A percentile compares a stretch with the other conserved stretches of the same genome.
These are phyloP conservation scores for Kwoniella newhampshirensis DNA, from an alignment of 768 basidiomycete species.

Conservation along the genomic window DNA sequence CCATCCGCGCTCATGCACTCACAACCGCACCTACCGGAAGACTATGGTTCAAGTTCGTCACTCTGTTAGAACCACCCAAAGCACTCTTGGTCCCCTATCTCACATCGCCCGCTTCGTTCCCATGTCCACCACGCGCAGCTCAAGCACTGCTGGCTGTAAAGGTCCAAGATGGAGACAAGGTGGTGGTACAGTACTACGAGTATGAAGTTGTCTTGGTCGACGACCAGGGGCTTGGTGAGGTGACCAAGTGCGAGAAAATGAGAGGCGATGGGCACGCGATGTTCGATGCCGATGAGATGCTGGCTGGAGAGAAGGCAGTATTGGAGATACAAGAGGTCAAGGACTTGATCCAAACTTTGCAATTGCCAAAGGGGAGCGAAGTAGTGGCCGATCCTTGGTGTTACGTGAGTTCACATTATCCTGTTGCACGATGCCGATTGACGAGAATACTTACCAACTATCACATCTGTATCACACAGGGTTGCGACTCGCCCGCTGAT, in stretches of 20 bases:
- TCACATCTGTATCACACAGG: too few relatives aligned
- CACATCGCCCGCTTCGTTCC: not conserved
- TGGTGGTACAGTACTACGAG: not conserved
- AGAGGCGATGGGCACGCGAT: slow-evolving; percentile 3
- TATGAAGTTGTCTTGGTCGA: not conserved
- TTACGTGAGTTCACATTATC: not conserved
- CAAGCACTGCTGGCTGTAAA: not conserved
- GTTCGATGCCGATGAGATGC: slow-evolving; percentile 23
- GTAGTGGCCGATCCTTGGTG: slow-evolving; percentile 24
- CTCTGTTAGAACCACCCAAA: slow-evolving; percentile 11
- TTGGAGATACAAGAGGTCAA: slow-evolving; percentile 14
- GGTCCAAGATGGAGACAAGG: not conserved
- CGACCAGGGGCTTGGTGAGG: not conserved
- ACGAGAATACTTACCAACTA: not conserved
- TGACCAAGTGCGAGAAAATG: not conserved
- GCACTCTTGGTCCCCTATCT: slow-evolving; percentile 4
- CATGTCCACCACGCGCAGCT: not conserved
- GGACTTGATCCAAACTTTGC: slow-evolving; percentile 9
- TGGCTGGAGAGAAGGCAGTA: slow-evolving; percentile 18
- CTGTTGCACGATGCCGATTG: not conserved
- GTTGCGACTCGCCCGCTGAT: too few relatives aligned
- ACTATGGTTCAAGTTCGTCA: slow-evolving; percentile 13
- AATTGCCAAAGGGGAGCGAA: slow-evolving; percentile 11
- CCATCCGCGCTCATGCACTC: slow-evolving; percentile 6
- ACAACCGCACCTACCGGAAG: not conserved